Percentiles rank a stretch among this genome's conserved stretches.
phyloP scores from a whole-genome alignment of 2,329 filamentous ascomycete genomes.

The Botrytis elliptica region DNA sequence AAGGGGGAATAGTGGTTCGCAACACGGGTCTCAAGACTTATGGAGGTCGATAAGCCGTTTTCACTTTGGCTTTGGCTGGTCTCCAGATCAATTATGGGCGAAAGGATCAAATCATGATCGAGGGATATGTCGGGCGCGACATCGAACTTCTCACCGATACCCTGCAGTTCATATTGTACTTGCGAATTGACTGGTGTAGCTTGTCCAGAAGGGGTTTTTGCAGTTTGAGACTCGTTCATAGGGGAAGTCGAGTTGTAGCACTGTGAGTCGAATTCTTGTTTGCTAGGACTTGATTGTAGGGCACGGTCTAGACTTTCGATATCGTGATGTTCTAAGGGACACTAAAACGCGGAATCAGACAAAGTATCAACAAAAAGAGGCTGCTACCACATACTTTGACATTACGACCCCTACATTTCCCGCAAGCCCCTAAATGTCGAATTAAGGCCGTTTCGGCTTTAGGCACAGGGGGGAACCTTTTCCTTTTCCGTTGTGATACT shows the following conservation, averaged over 20 bases:
- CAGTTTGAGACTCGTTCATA: slow-evolving; percentile 22
- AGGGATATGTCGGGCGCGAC: background rate
- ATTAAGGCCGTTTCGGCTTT: slow-evolving; percentile 37
- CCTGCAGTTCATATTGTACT: slow-evolving; percentile 25
- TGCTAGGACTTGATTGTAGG: slow-evolving; percentile 14
- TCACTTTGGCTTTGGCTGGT: slow-evolving; percentile 16
- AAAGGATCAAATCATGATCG: slow-evolving; percentile 17
- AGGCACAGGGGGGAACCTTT: slow-evolving; percentile 25
- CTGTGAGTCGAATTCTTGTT: slow-evolving; percentile 1
- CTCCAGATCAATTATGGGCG: slow-evolving; percentile 18
- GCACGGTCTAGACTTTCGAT: slow-evolving; percentile 30
- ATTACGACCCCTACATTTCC: slow-evolving; percentile 28
- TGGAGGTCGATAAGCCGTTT: slow-evolving; percentile 8
- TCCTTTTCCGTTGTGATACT: slow-evolving; percentile 30
- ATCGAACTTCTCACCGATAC: slow-evolving; percentile 27
- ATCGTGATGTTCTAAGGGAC: slow-evolving; percentile 37
- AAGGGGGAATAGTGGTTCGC: slow-evolving; percentile 23
- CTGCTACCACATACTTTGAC: slow-evolving; percentile 23
- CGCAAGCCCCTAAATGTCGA: slow-evolving; percentile 34
- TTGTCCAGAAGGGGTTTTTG: slow-evolving; percentile 23
- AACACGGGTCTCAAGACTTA: slow-evolving; percentile 9
- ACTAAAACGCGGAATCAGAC: slow-evolving; percentile 26
- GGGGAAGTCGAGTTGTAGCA: background rate
- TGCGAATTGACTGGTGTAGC: slow-evolving; percentile 20
- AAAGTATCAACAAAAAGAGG: slow-evolving; percentile 21